Base-by-base conservation (phyloP, 768 basidiomycete species). In the Coprinellus micaceus region DNA sequence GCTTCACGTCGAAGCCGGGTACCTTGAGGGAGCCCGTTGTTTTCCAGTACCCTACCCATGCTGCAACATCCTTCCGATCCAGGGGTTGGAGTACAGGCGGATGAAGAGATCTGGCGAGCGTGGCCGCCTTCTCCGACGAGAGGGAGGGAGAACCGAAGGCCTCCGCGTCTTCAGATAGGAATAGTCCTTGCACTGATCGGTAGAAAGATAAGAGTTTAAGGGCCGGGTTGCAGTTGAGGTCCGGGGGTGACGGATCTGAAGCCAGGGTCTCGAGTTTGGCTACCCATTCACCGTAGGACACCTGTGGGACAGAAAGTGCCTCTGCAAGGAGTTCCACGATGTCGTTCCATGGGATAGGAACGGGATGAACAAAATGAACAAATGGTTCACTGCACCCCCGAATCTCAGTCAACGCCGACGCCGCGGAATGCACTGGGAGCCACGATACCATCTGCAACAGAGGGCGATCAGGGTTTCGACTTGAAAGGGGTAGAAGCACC, bases 231-330 rank as follows among this genome's bases (percentile, higher is more conserved):
- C 40, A 51, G 15, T 59, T 47, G 19, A 55, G 57, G 4, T 46
- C 43, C 13, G 55, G 53, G 15, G 47, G 55, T 3, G 47, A 26
- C 46, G 0, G 58, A 54, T 4, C 30, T 19, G 47, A 25, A 49
- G n/a, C 60, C 58, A n/a, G n/a, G n/a, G n/a, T n/a, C 52, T 74
- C 66, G 19, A 74, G 52, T 2, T 56, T 54, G 24, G 52, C 41
- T 15, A 75, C 54, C 73, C 74, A 75, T 25, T 60, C 44, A 0
- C 57, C 10, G 51, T 71, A 75, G 4, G 67, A 60, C 10, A 73
- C 68, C 19, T 74, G 58, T n/a, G 67, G 66, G 2, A 69, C 56
- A 4, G 49, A 46, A n/a, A 74, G 61, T 0, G 47, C 47, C 7
- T 61, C 43, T 0, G 73, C 63, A 2, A 71, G 36, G 1, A 53